Conservation (phyloP, 257 asterid species). For the Nyctanthes arbortristis region DNA sequence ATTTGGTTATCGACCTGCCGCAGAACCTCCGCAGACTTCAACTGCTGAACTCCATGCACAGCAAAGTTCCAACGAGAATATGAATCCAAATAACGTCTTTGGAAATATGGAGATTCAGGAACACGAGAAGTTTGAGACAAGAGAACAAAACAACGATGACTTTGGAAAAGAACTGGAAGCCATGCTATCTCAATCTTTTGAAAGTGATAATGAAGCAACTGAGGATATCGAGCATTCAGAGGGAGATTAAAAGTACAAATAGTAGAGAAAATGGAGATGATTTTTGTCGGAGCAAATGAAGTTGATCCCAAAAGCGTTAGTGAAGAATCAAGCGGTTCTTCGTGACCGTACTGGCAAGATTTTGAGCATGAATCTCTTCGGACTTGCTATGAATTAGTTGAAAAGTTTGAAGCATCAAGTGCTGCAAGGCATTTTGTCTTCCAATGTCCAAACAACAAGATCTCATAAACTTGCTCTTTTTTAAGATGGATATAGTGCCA, state of each 20-base stretch:
- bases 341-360: not conserved
- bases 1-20: constrained; percentile 12
- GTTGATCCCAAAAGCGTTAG: not conserved
- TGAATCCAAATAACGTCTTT: constrained; percentile 24
- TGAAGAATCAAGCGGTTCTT: constrained; percentile 3
- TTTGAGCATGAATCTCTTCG: no score
- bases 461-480: no score
- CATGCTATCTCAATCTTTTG: constrained; percentile 26
- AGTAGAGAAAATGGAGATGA: not conserved
- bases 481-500: no score
- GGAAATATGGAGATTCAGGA: constrained; percentile 7
- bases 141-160: constrained; percentile 23
- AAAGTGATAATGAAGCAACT: constrained; percentile 25
- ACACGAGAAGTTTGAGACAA: constrained; percentile 8
- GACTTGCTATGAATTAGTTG: no score
- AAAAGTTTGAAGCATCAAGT: no score
- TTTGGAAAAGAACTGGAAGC: constrained; percentile 44
- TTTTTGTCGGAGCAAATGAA: not conserved
- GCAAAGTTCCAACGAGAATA: constrained; percentile 5
- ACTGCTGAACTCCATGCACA: constrained; percentile 1
- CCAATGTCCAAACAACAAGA: no score
- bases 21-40: constrained; percentile 16
- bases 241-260: constrained; percentile 9
- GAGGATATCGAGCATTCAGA: constrained; percentile 18
- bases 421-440: no score